Evolutionary conservation across 345 rosid genomes (phyloP).

Genomic region (Litchi chinensis): DNA sequence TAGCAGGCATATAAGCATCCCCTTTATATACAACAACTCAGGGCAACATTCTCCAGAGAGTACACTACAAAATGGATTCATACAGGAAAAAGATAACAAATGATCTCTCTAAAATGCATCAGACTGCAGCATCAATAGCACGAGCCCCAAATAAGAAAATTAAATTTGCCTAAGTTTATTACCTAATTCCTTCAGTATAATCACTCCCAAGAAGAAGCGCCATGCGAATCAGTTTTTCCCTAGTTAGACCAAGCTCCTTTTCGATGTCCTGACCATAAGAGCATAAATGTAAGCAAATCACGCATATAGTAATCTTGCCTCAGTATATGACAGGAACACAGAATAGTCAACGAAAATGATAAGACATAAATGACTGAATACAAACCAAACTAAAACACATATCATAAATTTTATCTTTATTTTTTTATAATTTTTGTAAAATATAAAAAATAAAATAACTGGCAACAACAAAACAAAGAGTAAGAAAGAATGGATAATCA

Average conservation of each 20-base stretch:
- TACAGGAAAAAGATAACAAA: not conserved
- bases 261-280: conserved; percentile 67
- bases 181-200: conserved; percentile 98
- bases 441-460: not conserved
- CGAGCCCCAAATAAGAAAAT: not conserved
- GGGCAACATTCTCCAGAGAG: not conserved
- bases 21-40: not conserved
- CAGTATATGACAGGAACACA: not conserved
- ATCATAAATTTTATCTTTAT: too few relatives aligned
- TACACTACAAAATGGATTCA: not conserved
- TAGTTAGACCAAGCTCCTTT: conserved; percentile 82
- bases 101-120: not conserved
- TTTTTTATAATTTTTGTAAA: too few relatives aligned
- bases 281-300: not conserved
- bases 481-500: not conserved
- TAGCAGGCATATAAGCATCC: conserved; percentile 9
- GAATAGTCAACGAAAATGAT: not conserved
- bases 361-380: not conserved
- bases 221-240: conserved; percentile 83
- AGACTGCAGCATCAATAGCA: conserved; percentile 1
- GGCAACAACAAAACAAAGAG: not conserved
- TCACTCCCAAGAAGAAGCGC: conserved; percentile 98
- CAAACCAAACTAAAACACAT: not conserved
- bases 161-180: conserved; percentile 17
- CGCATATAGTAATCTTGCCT: not conserved